phyloP scores from a whole-genome alignment of 352 stramenopile species.

The Phytophthora pseudosyringae region DNA sequence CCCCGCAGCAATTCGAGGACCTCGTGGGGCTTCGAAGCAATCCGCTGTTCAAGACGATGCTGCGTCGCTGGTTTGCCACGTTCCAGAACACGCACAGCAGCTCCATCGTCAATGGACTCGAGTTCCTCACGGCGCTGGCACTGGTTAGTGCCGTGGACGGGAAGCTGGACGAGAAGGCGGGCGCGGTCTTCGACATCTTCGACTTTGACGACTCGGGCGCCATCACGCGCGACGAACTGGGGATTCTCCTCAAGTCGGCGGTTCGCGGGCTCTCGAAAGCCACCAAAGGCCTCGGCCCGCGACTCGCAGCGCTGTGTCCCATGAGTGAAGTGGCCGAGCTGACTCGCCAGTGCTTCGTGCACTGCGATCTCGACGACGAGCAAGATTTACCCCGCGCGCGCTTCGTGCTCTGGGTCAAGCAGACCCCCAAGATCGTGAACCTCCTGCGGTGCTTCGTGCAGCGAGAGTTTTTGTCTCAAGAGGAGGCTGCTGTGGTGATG shows the following conservation, averaged over 20 bases:
- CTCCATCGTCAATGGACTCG: slow-evolving; percentile 70
- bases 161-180: slow-evolving; percentile 63
- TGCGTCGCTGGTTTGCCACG: slow-evolving; percentile 63
- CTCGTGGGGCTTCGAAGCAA: slow-evolving; percentile 65
- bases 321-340: slow-evolving; percentile 70
- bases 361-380: slow-evolving; percentile 73
- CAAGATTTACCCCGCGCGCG: slow-evolving; percentile 59
- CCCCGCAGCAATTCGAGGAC: slow-evolving; percentile 67
- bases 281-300: slow-evolving; percentile 63
- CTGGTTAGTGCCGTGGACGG: slow-evolving; percentile 50
- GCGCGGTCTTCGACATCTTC: slow-evolving; percentile 75
- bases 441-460: slow-evolving; percentile 75
- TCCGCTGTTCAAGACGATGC: slow-evolving; percentile 59
- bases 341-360: slow-evolving; percentile 64
- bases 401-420: slow-evolving; percentile 67
- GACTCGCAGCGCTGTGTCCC: slow-evolving; percentile 57
- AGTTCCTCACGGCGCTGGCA: slow-evolving; percentile 68
- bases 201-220: slow-evolving; percentile 72
- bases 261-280: slow-evolving; percentile 72
- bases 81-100: slow-evolving; percentile 76
- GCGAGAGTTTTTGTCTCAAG: slow-evolving; percentile 59
- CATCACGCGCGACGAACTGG: slow-evolving; percentile 81
- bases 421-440: slow-evolving; percentile 79
- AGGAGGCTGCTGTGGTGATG: slow-evolving; percentile 60
- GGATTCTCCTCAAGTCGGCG: slow-evolving; percentile 76